A percentile compares a stretch with the other conserved stretches of the same genome.
These are phyloP conservation scores for Arachnomyces sp. DNA, from an alignment of 2,329 filamentous ascomycete species.

Conservation along the genomic window DNA sequence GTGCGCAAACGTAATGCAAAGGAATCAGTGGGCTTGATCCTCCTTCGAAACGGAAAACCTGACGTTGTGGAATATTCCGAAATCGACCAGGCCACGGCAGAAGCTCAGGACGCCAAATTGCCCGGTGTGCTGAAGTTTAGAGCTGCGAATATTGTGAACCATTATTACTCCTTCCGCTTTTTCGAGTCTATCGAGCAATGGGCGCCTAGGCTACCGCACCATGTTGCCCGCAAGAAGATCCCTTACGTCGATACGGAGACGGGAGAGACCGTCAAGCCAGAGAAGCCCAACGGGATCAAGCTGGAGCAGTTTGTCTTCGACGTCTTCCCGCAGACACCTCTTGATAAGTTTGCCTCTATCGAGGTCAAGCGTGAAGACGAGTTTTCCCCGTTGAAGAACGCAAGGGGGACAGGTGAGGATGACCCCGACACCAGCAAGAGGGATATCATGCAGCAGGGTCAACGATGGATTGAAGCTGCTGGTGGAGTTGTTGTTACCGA, in stretches of 20 bases:
- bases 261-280: slow-evolving; percentile 76
- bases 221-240: slow-evolving; percentile 98
- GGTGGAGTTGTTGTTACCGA: slow-evolving; percentile 67
- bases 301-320: slow-evolving; percentile 99
- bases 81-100: slow-evolving; percentile 80
- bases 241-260: slow-evolving; percentile 68
- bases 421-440: slow-evolving; percentile 86
- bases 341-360: slow-evolving; percentile 88
- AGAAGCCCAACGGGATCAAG: slow-evolving; percentile 96
- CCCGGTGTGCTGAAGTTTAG: slow-evolving; percentile 83
- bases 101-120: slow-evolving; percentile 77
- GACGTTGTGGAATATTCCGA: slow-evolving; percentile 99
- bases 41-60: slow-evolving; percentile 90
- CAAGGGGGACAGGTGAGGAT: slow-evolving; percentile 75
- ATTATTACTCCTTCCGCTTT: slow-evolving; percentile 96
- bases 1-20: slow-evolving; percentile 95
- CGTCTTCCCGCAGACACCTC: slow-evolving; percentile 80
- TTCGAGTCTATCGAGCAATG: slow-evolving; percentile 82
- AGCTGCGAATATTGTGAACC: slow-evolving; percentile 98
- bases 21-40: slow-evolving; percentile 88
- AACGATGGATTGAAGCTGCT: slow-evolving; percentile 72
- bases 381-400: slow-evolving; percentile 96
- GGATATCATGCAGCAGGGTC: slow-evolving; percentile 84
- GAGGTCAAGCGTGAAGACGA: slow-evolving; percentile 96
- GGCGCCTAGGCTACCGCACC: slow-evolving; percentile 80